Evolutionary conservation across 2,329 filamentous ascomycete genomes (phyloP).

Genomic region (Clonostachys solani): DNA sequence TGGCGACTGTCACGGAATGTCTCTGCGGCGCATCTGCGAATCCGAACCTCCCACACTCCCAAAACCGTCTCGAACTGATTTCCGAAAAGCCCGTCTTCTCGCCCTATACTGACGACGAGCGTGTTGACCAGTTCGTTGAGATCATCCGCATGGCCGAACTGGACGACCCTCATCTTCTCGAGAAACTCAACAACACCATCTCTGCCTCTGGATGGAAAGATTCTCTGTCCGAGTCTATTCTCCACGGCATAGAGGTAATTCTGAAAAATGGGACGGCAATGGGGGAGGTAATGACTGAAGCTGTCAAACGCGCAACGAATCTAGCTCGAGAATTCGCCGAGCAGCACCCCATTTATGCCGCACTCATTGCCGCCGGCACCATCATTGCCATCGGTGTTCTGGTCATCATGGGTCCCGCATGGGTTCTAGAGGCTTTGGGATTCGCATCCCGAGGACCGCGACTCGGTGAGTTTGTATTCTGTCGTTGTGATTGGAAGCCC

Average conservation of each 20-base stretch:
- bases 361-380: conserved; percentile 8
- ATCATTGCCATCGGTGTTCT: conserved; percentile 11
- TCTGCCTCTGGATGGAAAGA: conserved; percentile 7
- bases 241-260: conserved; percentile 8
- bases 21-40: too few relatives aligned
- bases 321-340: conserved; percentile 10
- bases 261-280: conserved; percentile 6
- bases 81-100: too few relatives aligned
- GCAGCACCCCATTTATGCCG: conserved; percentile 9
- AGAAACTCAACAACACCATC: too few relatives aligned
- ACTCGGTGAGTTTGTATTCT: conserved; percentile 5
- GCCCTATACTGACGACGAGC: too few relatives aligned
- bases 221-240: conserved; percentile 7
- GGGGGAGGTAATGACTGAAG: conserved; percentile 5
- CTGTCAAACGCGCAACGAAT: conserved; percentile 6
- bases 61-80: too few relatives aligned
- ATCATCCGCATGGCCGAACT: too few relatives aligned
- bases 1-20: too few relatives aligned
- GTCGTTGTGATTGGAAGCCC: neutral
- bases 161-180: too few relatives aligned
- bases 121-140: too few relatives aligned
- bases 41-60: too few relatives aligned
- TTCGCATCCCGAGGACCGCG: conserved; percentile 9
- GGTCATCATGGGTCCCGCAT: conserved; percentile 8
- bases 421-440: conserved; percentile 12